Evolutionary conservation across 1,284 basidiomycete genomes (phyloP).

Genomic region (Apiotrichum montevideense): DNA sequence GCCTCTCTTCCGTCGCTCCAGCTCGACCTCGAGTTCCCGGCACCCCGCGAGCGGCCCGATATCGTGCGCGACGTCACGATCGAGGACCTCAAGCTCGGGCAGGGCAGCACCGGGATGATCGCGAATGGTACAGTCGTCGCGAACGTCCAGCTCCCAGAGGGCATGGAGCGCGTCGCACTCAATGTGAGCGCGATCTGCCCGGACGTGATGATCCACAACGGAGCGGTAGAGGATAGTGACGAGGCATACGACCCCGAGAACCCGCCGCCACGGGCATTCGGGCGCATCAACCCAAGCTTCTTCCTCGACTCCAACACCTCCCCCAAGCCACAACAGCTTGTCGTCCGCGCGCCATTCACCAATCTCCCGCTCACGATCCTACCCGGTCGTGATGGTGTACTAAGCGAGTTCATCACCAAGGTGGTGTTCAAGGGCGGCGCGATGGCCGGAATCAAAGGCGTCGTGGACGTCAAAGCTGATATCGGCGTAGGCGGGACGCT

Average conservation of each 20-base stretch:
- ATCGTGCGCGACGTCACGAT: conserved; percentile 43
- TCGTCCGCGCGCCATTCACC: conserved; percentile 37
- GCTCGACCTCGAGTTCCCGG: conserved; percentile 40
- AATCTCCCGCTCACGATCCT: conserved; percentile 42
- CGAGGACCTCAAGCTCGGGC: conserved; percentile 36
- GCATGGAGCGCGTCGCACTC: conserved; percentile 27
- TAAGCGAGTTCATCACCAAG: conserved; percentile 44
- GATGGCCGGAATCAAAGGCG: conserved; percentile 41
- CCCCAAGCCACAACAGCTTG: conserved; percentile 19
- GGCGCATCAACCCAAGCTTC: conserved; percentile 17
- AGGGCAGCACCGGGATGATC: conserved; percentile 28
- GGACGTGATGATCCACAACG: conserved; percentile 44
- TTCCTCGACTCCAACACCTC: conserved; percentile 17
- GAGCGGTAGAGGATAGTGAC: conserved; percentile 13
- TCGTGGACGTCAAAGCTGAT: conserved; percentile 27
- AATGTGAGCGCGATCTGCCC: conserved; percentile 37
- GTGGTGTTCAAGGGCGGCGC: conserved; percentile 46
- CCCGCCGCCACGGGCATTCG: conserved; percentile 23
- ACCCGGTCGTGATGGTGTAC: conserved; percentile 33
- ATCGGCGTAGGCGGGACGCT: conserved; percentile 28
- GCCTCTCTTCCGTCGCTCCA: conserved; percentile 25
- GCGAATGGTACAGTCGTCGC: conserved; percentile 42
- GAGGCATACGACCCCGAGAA: conserved; percentile 8
- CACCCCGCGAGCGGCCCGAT: conserved; percentile 35
- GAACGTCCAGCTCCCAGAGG: conserved; percentile 33